These are phyloP conservation scores for Trichoderma simmonsii DNA, from an alignment of 2,329 filamentous ascomycete species.

Conservation along the genomic window DNA sequence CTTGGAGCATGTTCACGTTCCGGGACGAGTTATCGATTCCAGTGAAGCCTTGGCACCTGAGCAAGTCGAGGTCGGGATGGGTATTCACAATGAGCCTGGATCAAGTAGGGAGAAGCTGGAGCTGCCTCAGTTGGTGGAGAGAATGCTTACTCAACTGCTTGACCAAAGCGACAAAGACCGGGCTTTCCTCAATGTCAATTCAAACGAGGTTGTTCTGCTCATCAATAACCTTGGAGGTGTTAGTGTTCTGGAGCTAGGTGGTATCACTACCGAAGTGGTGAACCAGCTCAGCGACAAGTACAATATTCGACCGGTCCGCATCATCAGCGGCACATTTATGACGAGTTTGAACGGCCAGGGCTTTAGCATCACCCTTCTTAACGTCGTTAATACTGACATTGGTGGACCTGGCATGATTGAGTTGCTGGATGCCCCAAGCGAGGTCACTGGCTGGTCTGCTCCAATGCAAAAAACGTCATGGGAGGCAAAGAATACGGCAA, in stretches of 20 bases:
- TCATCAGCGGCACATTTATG: conserved; percentile 71
- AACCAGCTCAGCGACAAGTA: conserved; percentile 57
- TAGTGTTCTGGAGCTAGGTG: conserved; percentile 68
- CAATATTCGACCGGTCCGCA: conserved; percentile 60
- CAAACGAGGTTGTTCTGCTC: conserved; percentile 63
- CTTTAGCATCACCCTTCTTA: conserved; percentile 70
- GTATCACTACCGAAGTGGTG: conserved; percentile 66
- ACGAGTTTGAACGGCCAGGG: conserved; percentile 74
- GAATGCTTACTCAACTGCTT: conserved; percentile 68
- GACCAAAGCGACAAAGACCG: conserved; percentile 64
- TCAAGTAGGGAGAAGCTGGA: conserved; percentile 51
- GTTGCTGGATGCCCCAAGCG: conserved; percentile 65
- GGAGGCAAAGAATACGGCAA: conserved; percentile 52
- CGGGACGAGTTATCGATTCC: conserved; percentile 63
- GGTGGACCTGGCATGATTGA: conserved; percentile 62
- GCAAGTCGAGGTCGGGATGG: conserved; percentile 69
- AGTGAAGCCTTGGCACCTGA: conserved; percentile 54
- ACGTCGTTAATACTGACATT: conserved; percentile 58
- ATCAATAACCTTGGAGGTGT: conserved; percentile 76
- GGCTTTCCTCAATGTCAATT: conserved; percentile 63
- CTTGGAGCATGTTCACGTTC: conserved; percentile 88
- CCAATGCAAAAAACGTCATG: conserved; percentile 62
- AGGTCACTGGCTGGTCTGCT: conserved; percentile 68
- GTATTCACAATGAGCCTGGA: conserved; percentile 70
- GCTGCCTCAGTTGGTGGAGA: conserved; percentile 54